A percentile compares a stretch with the other conserved stretches of the same genome.
Conservation (phyloP, 2,329 filamentous ascomycete species). For the Talaromyces funiculosus region DNA sequence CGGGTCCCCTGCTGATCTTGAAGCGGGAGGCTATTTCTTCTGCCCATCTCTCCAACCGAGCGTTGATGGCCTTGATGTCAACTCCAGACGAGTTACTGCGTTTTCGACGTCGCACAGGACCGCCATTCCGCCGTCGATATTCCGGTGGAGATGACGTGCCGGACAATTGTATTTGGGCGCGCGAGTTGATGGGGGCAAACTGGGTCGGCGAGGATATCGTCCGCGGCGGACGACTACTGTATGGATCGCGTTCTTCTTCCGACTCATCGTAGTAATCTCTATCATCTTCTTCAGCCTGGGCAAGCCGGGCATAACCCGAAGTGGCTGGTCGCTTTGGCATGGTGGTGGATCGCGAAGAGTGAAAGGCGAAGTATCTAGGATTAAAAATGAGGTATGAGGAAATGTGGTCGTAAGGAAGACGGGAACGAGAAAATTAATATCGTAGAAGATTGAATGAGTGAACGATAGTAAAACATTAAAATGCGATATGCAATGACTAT, state of each 20-base stretch:
- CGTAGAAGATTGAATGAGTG: background rate
- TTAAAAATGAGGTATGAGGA: background rate
- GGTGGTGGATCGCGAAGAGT: conserved; percentile 19
- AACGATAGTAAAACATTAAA: conserved; percentile 1
- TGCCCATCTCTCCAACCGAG: conserved; percentile 88
- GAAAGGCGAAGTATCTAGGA: background rate
- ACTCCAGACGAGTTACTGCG: conserved; percentile 78
- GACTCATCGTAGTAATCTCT: conserved; percentile 52
- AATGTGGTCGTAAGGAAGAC: conserved; percentile 4
- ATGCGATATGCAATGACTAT: background rate
- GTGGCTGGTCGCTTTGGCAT: conserved; percentile 69
- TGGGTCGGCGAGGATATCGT: conserved; percentile 53
- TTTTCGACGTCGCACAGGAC: conserved; percentile 45
- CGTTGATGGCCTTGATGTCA: conserved; percentile 97
- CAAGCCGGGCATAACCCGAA: conserved; percentile 78
- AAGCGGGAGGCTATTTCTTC: conserved; percentile 97
- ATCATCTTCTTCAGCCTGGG: conserved; percentile 67
- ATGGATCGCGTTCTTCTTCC: conserved; percentile 60
- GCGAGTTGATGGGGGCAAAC: conserved; percentile 54
- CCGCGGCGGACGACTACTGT: conserved; percentile 42
- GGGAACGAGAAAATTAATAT: background rate
- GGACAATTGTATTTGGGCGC: conserved; percentile 44
- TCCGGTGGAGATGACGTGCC: conserved; percentile 34
- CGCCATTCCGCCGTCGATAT: conserved; percentile 44
- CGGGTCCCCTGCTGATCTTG: conserved; percentile 74